Base-by-base conservation (phyloP, 1,284 basidiomycete species). In the Quambalaria eucalypti region DNA sequence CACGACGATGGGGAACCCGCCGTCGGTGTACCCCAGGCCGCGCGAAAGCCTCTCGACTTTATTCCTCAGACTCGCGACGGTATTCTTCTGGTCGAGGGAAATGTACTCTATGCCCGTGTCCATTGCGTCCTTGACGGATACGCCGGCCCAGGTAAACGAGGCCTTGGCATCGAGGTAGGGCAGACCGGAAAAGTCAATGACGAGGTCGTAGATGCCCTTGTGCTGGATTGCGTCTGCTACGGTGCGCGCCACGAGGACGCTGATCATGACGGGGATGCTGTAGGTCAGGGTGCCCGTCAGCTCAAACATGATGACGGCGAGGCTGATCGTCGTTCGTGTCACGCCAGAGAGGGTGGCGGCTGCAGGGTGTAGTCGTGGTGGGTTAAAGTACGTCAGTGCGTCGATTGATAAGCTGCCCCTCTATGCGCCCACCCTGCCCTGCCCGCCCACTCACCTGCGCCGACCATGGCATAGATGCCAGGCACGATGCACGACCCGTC, bases 261-360 rank as follows among this genome's bases (percentile, higher is more conserved):
- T 76, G 28, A 97, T 76, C 88, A 96, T 96, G 62, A 96, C 85
- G 1, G 93, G 93, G 0, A 93, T 87, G n/a, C 84, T 87, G 76
- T 97, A 96, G 3, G 88, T 91, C 61, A 98, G 78, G 1, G 90
- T 91, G 60, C 90, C 87, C 26, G 92, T 98, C 48, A 99, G 81
- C 74, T 99, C 95, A 76, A 97, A 97, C 92, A 98, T 98, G 78
- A 99, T 96, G 52, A 98, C 95, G 1, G 97, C 95, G 1, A 99
- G 91, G 0, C 92, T 90, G 23, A 98, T 90, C 0, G 95, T 98
- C 60, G 97, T 89, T 60, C 92, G 83, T 81, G 96, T 98, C 52
- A 99, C 85, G 26, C 95, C 95, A 31, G 59, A 59, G 19, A 67
- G 57, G 1, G 64, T 60, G 23, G 53, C 64, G 5, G 66, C 65